Evolutionary conservation across 352 stramenopile species (phyloP).

Genomic region (Phytophthora chlamydospora): DNA sequence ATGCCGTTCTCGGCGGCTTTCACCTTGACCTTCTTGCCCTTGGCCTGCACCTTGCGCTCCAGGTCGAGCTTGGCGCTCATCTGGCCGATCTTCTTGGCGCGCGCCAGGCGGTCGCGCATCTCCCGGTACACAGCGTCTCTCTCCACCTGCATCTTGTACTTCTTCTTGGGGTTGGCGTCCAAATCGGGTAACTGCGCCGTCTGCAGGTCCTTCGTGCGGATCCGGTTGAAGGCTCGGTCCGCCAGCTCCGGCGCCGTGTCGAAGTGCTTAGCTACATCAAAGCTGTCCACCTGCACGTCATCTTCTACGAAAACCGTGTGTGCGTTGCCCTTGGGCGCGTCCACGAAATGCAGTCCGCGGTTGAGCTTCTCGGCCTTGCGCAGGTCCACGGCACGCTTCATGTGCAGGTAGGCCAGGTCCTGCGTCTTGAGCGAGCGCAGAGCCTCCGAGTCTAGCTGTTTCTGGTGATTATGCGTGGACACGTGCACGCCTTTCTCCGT

Average conservation of each 20-base stretch:
- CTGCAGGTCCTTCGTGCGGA: conserved; percentile 65
- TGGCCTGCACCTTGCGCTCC: conserved; percentile 83
- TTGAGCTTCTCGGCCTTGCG: conserved; percentile 84
- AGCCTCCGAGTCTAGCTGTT: conserved; percentile 75
- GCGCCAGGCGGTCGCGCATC: conserved; percentile 67
- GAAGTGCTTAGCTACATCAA: conserved; percentile 94
- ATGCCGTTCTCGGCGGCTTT: conserved; percentile 63
- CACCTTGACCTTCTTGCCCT: conserved; percentile 88
- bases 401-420: conserved; percentile 95
- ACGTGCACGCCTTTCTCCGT: conserved; percentile 83
- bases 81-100: conserved; percentile 70
- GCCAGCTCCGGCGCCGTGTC: conserved; percentile 80
- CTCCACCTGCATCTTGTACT: conserved; percentile 65
- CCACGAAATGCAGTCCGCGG: conserved; percentile 78
- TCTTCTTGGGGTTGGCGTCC: conserved; percentile 42
- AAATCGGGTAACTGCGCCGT: conserved; percentile 43
- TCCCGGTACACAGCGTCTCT: conserved; percentile 74
- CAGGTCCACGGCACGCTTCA: conserved; percentile 82
- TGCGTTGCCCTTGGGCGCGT: conserved; percentile 81
- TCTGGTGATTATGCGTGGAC: conserved; percentile 73
- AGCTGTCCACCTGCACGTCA: conserved; percentile 72
- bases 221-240: conserved; percentile 76
- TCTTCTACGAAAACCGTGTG: conserved; percentile 96
- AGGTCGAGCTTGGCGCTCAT: conserved; percentile 82
- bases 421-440: conserved; percentile 95